Percentiles rank a stretch among this genome's conserved stretches.
Evolutionary conservation across 2,329 filamentous ascomycete genomes (phyloP).

Genomic region (Colletotrichum lini): DNA sequence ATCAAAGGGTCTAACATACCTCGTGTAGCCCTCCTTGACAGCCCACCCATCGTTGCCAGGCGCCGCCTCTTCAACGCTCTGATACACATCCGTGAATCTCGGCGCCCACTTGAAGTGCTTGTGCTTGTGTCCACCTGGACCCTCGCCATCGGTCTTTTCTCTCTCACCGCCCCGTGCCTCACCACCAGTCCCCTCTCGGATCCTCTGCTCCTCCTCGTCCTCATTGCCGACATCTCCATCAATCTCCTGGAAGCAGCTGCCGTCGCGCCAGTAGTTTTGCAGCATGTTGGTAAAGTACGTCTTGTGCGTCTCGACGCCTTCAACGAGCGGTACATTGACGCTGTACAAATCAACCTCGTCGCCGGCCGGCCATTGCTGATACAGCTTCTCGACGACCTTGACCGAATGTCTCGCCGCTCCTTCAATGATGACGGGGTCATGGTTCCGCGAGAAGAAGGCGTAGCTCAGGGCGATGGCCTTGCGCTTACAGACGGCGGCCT

Average conservation of each 20-base stretch:
- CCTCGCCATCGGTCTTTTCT: slow-evolving; percentile 49
- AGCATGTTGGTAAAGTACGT: slow-evolving; percentile 89
- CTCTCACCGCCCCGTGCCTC: slow-evolving; percentile 50
- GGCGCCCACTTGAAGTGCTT: slow-evolving; percentile 97
- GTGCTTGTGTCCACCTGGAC: slow-evolving; percentile 70
- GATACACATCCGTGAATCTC: slow-evolving; percentile 87
- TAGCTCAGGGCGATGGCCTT: slow-evolving; percentile 88
- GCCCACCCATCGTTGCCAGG: slow-evolving; percentile 95
- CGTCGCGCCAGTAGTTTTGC: slow-evolving; percentile 91
- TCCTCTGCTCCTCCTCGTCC: slow-evolving; percentile 79
- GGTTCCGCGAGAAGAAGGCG: slow-evolving; percentile 89
- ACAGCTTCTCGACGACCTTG: slow-evolving; percentile 83
- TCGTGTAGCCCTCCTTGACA: slow-evolving; percentile 88
- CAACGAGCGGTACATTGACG: slow-evolving; percentile 89
- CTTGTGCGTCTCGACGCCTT: slow-evolving; percentile 79
- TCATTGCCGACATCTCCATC: slow-evolving; percentile 75
- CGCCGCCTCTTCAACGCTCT: slow-evolving; percentile 83
- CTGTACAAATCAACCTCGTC: slow-evolving; percentile 85
- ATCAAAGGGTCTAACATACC: slow-evolving; percentile 64
- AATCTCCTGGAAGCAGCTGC: slow-evolving; percentile 88
- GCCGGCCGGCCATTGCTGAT: slow-evolving; percentile 78
- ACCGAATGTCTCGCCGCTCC: slow-evolving; percentile 83
- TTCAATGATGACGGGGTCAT: slow-evolving; percentile 85
- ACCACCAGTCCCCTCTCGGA: slow-evolving; percentile 75
- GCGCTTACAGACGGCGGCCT: slow-evolving; percentile 79